Conservation (phyloP, 2,329 filamentous ascomycete species). For the Alternaria ethzedia region DNA sequence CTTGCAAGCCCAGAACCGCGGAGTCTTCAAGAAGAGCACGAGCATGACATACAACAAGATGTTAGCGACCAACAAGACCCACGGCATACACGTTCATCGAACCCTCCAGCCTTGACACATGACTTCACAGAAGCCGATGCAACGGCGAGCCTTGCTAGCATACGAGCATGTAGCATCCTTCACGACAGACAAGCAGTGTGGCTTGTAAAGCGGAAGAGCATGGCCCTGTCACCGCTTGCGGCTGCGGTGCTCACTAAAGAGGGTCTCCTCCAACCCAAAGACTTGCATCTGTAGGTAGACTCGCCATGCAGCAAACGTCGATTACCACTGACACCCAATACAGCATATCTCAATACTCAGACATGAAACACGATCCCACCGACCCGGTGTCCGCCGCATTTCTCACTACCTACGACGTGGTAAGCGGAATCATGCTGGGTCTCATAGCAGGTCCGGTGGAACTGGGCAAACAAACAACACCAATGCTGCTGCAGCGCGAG, state of each 20-base stretch:
- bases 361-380: slow-evolving; percentile 27
- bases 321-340: background rate
- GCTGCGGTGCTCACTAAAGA: slow-evolving; percentile 37
- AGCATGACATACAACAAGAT: background rate
- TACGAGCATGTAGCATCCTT: slow-evolving; percentile 30
- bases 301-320: background rate
- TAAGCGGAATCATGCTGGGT: slow-evolving; percentile 29
- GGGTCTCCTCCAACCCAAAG: slow-evolving; percentile 25
- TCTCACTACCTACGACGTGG: slow-evolving; percentile 29
- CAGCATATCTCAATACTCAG: slow-evolving; percentile 20
- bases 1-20: background rate
- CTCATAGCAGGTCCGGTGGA: slow-evolving; percentile 31
- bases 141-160: slow-evolving; percentile 1
- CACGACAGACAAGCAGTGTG: slow-evolving; percentile 36
- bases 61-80: background rate
- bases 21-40: background rate
- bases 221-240: slow-evolving; percentile 34
- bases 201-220: slow-evolving; percentile 31
- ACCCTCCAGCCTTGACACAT: background rate
- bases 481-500: background rate
- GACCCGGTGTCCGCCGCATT: slow-evolving; percentile 30
- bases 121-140: background rate
- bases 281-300: slow-evolving; percentile 36
- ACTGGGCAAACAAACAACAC: slow-evolving; percentile 20
- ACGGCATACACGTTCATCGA: background rate